Evolutionary conservation across 2,329 filamentous ascomycete species (phyloP).

Genomic region (Colletotrichum kahawae): DNA sequence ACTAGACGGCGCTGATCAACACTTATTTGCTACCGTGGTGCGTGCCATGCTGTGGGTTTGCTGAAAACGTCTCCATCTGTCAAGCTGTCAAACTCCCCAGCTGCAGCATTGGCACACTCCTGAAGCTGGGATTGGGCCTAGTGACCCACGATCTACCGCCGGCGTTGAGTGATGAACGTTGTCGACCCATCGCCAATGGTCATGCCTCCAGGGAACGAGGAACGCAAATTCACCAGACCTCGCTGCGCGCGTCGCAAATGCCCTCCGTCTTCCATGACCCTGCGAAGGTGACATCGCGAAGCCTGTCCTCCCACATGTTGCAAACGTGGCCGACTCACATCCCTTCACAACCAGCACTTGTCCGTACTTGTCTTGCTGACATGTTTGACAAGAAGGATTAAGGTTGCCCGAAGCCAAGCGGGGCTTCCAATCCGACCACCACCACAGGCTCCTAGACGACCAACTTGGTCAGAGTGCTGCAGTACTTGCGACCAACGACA

Average conservation of each 20-base stretch:
- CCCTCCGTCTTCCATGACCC: background rate
- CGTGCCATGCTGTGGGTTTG: background rate
- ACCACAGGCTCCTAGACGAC: background rate
- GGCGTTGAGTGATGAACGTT: background rate
- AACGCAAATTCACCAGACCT: background rate
- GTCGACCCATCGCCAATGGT: background rate
- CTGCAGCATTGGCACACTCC: background rate
- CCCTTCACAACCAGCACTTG: background rate
- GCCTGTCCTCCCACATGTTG: background rate
- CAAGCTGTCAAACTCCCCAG: background rate
- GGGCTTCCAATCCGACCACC: background rate
- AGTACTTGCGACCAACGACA: background rate
- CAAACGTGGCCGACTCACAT: background rate
- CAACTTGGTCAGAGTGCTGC: background rate
- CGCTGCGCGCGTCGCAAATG: background rate
- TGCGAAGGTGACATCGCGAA: background rate
- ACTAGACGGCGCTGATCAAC: background rate
- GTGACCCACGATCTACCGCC: background rate
- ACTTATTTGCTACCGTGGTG: background rate
- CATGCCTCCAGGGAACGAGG: background rate
- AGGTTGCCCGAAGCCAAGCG: background rate
- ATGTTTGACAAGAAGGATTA: background rate
- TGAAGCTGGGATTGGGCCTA: background rate
- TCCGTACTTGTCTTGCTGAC: background rate
- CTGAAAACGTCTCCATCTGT: background rate